Conservation (phyloP, 148 eudicot genomes). For the Talinum fruticosum region DNA sequence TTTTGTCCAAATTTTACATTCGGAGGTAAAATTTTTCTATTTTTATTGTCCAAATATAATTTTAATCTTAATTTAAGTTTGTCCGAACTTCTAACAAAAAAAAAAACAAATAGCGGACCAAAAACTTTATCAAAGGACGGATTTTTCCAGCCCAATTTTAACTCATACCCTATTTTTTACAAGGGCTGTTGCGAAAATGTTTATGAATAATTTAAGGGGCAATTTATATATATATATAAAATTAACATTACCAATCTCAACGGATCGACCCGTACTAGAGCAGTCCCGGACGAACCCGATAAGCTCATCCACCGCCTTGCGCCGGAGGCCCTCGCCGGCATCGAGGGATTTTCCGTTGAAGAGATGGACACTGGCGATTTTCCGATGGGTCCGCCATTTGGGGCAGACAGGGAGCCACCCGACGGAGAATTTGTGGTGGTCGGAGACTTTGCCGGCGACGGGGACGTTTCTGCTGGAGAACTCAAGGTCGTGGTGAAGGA, state of each 20-base stretch:
- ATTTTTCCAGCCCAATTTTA: too few relatives aligned
- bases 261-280: constrained; percentile 8
- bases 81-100: too few relatives aligned
- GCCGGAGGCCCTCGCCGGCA: constrained; percentile 19
- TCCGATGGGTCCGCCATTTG: constrained; percentile 27
- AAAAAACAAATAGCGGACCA: too few relatives aligned
- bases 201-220: too few relatives aligned
- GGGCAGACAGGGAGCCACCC: constrained; percentile 21
- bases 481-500: constrained; percentile 23
- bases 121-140: too few relatives aligned
- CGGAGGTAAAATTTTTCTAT: too few relatives aligned
- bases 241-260: neutral
- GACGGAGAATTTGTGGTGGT: constrained; percentile 23
- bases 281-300: constrained; percentile 12
- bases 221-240: too few relatives aligned
- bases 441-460: neutral
- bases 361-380: constrained; percentile 27
- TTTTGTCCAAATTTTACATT: too few relatives aligned
- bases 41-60: too few relatives aligned
- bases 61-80: too few relatives aligned
- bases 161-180: too few relatives aligned
- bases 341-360: constrained; percentile 23
- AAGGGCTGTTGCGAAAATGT: too few relatives aligned
- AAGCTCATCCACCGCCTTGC: constrained; percentile 25
- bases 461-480: constrained; percentile 14